Evolutionary conservation across 257 asterid genomes (phyloP), one percentile per base, ranked within the genome.

Genomic region (Scutellaria baicalensis): DNA sequence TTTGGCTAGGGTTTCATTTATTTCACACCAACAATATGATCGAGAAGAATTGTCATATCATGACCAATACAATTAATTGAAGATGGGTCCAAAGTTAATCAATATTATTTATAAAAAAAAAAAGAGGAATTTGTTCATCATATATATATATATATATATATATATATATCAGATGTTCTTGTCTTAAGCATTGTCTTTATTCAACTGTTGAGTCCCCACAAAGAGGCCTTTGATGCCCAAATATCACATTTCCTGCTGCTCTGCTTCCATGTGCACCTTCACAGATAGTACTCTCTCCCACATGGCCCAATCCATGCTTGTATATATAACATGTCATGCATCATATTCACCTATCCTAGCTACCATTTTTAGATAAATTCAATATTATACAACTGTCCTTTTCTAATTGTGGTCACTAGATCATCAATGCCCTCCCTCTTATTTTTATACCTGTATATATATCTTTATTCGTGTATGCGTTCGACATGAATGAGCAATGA

Each of bases 221-320:
- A 20, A 16, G n/a, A 39, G 3, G 36, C 31, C 59, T 16, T 5
- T 52, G 13, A n/a, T 66, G 66, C 70, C 51, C 63, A 72, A 64
- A 73, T 76, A 74, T 71, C 74, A 72, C 84, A 70, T 75, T 51
- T 45, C 72, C 66, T 55, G 69, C 71, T 33, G 36, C 55, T 49
- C 44, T 48, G 51, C 43, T 71, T 80, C 84, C 92, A 88, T 77
- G 92, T 84, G 90, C 79, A 77, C 77, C 73, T 39, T 82, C 39
- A 52, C 47, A 27, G 51, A 55, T 74, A 64, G 70, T 67, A 76
- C 79, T 77, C 69, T 77, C 69, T 50, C 23, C 20, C 70, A 56
- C 35, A 79, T 85, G 91, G 84, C 72, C 84, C 86, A 72, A 72
- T 72, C 59, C 33, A 57, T 42, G 13, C 33, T 23, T 75, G 16